Base-by-base conservation (phyloP, 2,329 filamentous ascomycete species). In the Colletotrichum echinochloae region DNA sequence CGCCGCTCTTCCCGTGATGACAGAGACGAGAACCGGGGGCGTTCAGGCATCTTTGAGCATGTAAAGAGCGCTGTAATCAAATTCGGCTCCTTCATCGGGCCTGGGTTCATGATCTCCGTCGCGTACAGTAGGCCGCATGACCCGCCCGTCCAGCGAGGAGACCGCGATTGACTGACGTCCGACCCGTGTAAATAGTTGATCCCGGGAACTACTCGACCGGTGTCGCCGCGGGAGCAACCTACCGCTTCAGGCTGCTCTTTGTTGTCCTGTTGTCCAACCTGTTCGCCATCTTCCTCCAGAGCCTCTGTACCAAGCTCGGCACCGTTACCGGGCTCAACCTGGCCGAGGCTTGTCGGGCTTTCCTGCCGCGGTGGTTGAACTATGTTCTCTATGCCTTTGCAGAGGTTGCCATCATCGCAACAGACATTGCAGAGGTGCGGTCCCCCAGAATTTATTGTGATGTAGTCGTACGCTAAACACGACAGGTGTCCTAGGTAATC, bases 141-240 rank as follows among this genome's bases (percentile, higher is more conserved):
- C 41, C 18, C 12, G n/a, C 48, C 18, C 12, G n/a, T 37, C 30
- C 5, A 28, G 26, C 44, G n/a, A 18, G 28, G 14, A 30, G 23
- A 6, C 26, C 26, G 11, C 23, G 6, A 20, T 12, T 9, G 35
- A 52, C 49, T 59, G 54, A 49, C 23, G 30, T 23, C 3, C 18
- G 37, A 5, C 16, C 5, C 2, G 26, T 30, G 11, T 26, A 18
- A 30, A 23, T 33, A 86, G 84, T 89, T 73, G 87, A 89, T 72
- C 87, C 85, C 60, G 89, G 89, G 70, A 93, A 93, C 78, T 93
- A 93, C 77, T 85, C 91, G 1, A 93, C 91, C 26, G 91, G 91
- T 77, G 88, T 92, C 57, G 87, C 89, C 9, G 91, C 91, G 55
- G 91, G 91, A 63, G 89, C 91, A 5, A 84, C 86, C 1, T 92